Evolutionary conservation across 1,284 basidiomycete genomes (phyloP), one percentile per base, ranked within the genome.

Genomic region (Cutaneotrichosporon daszewskae): DNA sequence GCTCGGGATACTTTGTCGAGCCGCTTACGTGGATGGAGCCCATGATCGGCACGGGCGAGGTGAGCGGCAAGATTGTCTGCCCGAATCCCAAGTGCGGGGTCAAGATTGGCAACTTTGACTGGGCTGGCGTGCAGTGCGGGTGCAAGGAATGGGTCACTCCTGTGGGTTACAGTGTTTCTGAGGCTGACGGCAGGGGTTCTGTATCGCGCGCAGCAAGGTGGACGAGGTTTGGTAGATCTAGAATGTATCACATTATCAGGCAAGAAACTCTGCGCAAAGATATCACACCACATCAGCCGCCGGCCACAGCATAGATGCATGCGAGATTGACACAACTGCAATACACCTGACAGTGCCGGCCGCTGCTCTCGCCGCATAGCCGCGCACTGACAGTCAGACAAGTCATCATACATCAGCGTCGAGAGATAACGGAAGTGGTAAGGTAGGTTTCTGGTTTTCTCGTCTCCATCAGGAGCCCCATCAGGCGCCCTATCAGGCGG

Each of bases 21-120:
- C 91, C 92, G 81, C 83, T 95, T 78, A 85, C 83, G 57, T 98
- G 94, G 94, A 98, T 98, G 94, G 81, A 87, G 44, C 76, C 81
- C 3, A 78, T 83, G 54, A 75, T 96, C 8, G 76, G 80, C 31
- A 69, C 73, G 11, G 92, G 90, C 0, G 76, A 83, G 35, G 72
- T 94, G 18, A 78, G 81, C 0, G 94, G 94, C 5, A 92, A 91
- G 75, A 85, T 98, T 46, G 57, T 80, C 1, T 98, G 94, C 62
- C 94, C 94, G 2, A 92, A 90, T 64, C 77, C 80, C 55, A 89
- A 86, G 64, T 98, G 94, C 59, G 78, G 78, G 1, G 81, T 79
- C 16, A 98, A 98, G 72, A 77, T 98, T 19, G 94, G 94, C 4
- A 94, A 85, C 63, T 98, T 84, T 64, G 91, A 95, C 68, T 98